Evolutionary conservation across 768 basidiomycete genomes (phyloP).

Genomic region (Tylopilus vinaceipallidus): DNA sequence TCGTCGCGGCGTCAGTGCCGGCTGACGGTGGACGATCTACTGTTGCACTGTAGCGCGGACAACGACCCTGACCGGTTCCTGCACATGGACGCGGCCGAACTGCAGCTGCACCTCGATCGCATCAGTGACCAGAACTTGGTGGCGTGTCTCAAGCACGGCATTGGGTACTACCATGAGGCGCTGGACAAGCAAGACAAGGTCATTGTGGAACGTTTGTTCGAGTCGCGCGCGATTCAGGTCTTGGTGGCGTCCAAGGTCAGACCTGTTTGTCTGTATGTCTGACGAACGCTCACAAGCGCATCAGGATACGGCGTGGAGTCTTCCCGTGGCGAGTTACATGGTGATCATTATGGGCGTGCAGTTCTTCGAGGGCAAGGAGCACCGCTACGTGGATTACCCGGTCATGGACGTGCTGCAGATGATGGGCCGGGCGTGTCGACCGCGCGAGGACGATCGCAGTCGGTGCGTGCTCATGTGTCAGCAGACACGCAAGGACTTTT

Average conservation of each 20-base stretch:
- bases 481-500: constrained; percentile 97
- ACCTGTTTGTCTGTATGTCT: constrained; percentile 26
- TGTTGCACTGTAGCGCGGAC: constrained; percentile 86
- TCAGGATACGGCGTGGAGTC: constrained; percentile 93
- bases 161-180: constrained; percentile 96
- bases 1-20: constrained; percentile 91
- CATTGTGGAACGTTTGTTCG: constrained; percentile 89
- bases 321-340: constrained; percentile 94
- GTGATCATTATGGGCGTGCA: constrained; percentile 99
- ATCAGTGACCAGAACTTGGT: constrained; percentile 70
- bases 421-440: constrained; percentile 98
- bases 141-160: constrained; percentile 84
- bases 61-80: constrained; percentile 83
- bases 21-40: constrained; percentile 88
- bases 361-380: constrained; percentile 93
- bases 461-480: constrained; percentile 98
- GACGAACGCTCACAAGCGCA: background rate
- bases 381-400: constrained; percentile 96
- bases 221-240: constrained; percentile 93
- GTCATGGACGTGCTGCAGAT: constrained; percentile 99
- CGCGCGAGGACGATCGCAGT: constrained; percentile 81
- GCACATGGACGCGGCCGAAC: constrained; percentile 78
- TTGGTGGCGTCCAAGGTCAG: constrained; percentile 94
- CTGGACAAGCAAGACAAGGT: constrained; percentile 89
- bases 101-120: constrained; percentile 87